Percentiles rank a stretch among this genome's conserved stretches.
phyloP scores from a whole-genome alignment of 1,284 basidiomycete genomes.

The Trametes versicolor region DNA sequence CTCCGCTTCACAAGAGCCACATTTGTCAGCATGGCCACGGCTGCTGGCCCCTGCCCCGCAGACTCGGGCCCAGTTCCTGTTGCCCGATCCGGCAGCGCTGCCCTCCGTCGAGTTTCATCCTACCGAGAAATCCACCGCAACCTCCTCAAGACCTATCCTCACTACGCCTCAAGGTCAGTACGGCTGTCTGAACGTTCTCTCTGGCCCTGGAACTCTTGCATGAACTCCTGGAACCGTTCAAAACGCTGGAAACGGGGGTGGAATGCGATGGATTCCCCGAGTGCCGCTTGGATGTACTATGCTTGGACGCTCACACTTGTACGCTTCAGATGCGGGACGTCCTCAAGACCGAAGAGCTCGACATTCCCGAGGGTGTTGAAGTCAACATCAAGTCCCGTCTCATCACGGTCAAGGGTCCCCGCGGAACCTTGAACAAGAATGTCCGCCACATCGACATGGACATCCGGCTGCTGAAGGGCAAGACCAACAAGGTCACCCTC shows the following conservation, averaged over 20 bases:
- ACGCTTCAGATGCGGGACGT: slow-evolving; percentile 85
- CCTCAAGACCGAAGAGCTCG: slow-evolving; percentile 94
- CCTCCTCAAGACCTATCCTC: slow-evolving; percentile 45
- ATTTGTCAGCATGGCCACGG: slow-evolving; percentile 17
- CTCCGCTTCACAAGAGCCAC: slow-evolving; percentile 41
- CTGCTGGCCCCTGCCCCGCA: slow-evolving; percentile 9
- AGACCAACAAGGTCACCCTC: slow-evolving; percentile 85
- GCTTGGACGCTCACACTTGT: slow-evolving; percentile 36
- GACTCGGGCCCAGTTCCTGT: slow-evolving; percentile 36
- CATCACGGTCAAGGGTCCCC: slow-evolving; percentile 90
- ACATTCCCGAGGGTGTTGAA: slow-evolving; percentile 87
- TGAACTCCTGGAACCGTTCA: slow-evolving; percentile 12
- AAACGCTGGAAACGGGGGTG: slow-evolving; percentile 19
- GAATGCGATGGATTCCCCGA: slow-evolving; percentile 45
- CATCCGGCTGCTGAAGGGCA: slow-evolving; percentile 83
- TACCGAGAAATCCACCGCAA: slow-evolving; percentile 36
- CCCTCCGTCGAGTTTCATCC: slow-evolving; percentile 27
- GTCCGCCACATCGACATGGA: slow-evolving; percentile 98
- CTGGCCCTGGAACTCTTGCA: slow-evolving; percentile 10
- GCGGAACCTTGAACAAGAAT: slow-evolving; percentile 91
- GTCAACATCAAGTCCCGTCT: slow-evolving; percentile 89
- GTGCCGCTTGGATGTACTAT: slow-evolving; percentile 40
- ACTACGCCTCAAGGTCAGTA: slow-evolving; percentile 45
- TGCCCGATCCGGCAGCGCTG: slow-evolving; percentile 27
- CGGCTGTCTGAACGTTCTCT: slow-evolving; percentile 23